phyloP scores from a whole-genome alignment of 2,329 filamentous ascomycete species.

The Colletotrichum salicis region DNA sequence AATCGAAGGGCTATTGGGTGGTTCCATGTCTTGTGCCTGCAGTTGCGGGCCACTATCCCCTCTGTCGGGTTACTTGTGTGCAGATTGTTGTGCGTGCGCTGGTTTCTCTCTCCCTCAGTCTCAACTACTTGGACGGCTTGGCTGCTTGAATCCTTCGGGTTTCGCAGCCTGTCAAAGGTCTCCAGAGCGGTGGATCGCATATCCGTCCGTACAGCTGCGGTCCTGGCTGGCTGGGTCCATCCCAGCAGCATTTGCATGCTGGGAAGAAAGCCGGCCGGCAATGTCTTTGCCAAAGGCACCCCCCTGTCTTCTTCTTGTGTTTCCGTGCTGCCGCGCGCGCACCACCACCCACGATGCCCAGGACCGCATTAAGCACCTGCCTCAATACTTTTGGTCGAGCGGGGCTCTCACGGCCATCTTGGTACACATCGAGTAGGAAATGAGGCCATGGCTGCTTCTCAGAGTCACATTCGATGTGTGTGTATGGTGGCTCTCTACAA shows the following conservation, averaged over 20 bases:
- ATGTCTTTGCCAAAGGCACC: not conserved
- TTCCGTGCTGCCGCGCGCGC: not conserved
- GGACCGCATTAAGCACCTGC: not conserved
- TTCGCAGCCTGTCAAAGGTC: not conserved
- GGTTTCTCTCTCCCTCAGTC: not conserved
- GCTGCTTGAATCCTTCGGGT: not conserved
- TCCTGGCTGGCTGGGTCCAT: not conserved
- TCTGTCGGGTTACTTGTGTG: constrained; percentile 28
- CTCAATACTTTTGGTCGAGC: not conserved
- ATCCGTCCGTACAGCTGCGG: not conserved
- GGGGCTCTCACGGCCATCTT: constrained; percentile 5
- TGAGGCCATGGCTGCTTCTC: constrained; percentile 10
- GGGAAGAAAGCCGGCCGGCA: constrained; percentile 14
- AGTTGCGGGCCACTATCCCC: constrained; percentile 30
- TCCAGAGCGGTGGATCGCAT: constrained; percentile 21
- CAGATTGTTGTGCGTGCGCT: not conserved
- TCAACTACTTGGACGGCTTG: not conserved
- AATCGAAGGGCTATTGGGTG: constrained; percentile 21
- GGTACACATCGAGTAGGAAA: not conserved
- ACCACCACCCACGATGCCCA: not conserved
- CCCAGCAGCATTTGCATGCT: not conserved
- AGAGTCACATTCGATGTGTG: constrained; percentile 6
- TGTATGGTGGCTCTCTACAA: not conserved
- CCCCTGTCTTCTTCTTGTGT: not conserved
- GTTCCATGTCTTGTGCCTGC: constrained; percentile 21